Evolutionary conservation across 371 early-diverging fungal genomes (phyloP), one percentile per base, ranked within the genome.

Genomic region (Batkoa obscura): DNA sequence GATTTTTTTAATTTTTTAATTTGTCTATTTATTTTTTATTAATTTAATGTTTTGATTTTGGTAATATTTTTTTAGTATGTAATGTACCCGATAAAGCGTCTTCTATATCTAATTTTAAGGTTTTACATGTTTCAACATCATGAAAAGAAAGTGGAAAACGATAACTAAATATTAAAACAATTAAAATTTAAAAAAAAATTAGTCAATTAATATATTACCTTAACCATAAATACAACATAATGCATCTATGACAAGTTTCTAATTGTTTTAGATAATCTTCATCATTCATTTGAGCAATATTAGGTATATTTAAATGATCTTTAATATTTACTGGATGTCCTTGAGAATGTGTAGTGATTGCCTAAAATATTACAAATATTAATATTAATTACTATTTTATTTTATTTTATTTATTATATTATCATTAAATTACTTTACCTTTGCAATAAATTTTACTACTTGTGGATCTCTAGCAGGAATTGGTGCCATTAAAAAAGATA

Each of bases 141-240:
- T 15, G 15, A 45, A 45, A 45, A 23, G 9, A 15, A 23, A 45
- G 4, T 45, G 45, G 45, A n/a, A 45, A 45, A 4, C n/a, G 4
- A n/a, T 45, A 45, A 23, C n/a, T n/a, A n/a, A n/a, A n/a, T n/a
- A n/a, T n/a, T n/a, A n/a, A n/a, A n/a, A n/a, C n/a, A n/a, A n/a
- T n/a, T n/a, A n/a, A n/a, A n/a, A n/a, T n/a, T n/a, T n/a, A n/a
- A n/a, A n/a, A n/a, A n/a, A n/a, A n/a, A n/a, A n/a, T n/a, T n/a
- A n/a, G n/a, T n/a, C n/a, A n/a, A n/a, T n/a, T n/a, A n/a, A n/a
- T n/a, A n/a, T n/a, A n/a, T 8, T 47, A 47, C 47, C 32, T 32
- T 4, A 53, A 30, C 53, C 53, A 53, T 2, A 53, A 34, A 23
- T 53, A 53, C 10, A 53, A 30, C 53, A 53, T 53, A 12, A 53